Base-by-base conservation (phyloP, 345 rosid species). In the Mangifera indica region DNA sequence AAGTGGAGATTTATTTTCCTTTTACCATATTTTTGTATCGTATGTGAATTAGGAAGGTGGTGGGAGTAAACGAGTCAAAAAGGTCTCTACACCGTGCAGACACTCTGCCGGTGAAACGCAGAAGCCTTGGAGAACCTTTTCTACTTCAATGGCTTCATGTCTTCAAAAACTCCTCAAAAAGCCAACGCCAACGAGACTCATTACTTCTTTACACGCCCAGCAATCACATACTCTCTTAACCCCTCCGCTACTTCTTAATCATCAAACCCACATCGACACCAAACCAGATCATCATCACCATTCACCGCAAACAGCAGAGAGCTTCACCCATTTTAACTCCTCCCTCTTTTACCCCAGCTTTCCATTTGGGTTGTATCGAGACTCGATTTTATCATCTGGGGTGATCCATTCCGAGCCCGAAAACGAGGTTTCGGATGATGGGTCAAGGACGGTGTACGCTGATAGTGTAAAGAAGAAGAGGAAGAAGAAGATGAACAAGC, bases 401-500 rank as follows among this genome's bases (percentile, higher is more conserved):
- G 64, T 63, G 42, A 26, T 55, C 57, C 61, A 10, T 21, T 73
- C 32, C 45, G 81, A 74, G 18, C 34, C 60, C 24, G 70, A 66
- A 15, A 75, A 68, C 45, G 80, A 21, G 0, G 67, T 4, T 12
- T 46, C 62, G 4, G 64, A 77, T 17, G 70, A 65, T 42, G 79
- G 56, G 37, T 65, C 45, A 3, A 57, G 51, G 51, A 74, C 60
- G 60, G 0, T 85, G 68, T 76, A 89, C 84, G 87, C 92, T 20
- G 89, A 87, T 63, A 85, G 89, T 67, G 88, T 85, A 78, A 87
- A 87, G 85, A 87, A 87, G 85, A 87, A 85, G 81, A 77, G 92
- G 82, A 87, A 87, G 87, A 85, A 75, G 84, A 85, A 87, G 85
- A 87, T 87, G 91, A 87, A 85, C 84, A 85, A 87, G 77, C 92